These are phyloP conservation scores for Penicillium egyptiacum DNA, from an alignment of 495 filamentous ascomycete species.

Conservation along the genomic window DNA sequence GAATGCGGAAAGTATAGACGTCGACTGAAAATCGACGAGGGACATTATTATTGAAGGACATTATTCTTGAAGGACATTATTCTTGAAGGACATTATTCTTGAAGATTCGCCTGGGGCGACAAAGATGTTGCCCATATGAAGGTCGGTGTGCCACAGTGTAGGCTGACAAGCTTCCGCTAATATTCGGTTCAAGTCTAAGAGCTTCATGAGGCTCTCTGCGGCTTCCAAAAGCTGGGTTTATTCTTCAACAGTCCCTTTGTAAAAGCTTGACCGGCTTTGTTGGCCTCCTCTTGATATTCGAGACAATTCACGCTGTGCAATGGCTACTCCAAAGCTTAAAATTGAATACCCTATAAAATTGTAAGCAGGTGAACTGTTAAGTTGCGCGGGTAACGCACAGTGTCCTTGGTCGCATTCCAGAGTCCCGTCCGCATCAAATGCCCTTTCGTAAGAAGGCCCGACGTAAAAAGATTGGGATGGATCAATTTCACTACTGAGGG, in stretches of 20 bases:
- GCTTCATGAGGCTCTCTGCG: too few species aligned
- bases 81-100: background rate
- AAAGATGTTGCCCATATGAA: constrained; percentile 42
- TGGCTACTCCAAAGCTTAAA: too few species aligned
- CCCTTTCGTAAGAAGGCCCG: too few species aligned
- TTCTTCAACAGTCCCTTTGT: constrained; percentile 1
- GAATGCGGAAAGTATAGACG: constrained; percentile 14
- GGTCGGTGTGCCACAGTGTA: constrained; percentile 41
- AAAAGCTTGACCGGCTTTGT: too few species aligned
- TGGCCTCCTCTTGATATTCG: too few species aligned
- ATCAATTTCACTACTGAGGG: too few species aligned
- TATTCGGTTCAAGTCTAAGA: background rate
- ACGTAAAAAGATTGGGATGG: too few species aligned
- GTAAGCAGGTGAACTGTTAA: constrained; percentile 8
- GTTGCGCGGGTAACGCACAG: constrained; percentile 21
- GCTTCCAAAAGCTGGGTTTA: too few species aligned
- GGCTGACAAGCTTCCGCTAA: constrained; percentile 22
- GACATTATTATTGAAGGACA: background rate
- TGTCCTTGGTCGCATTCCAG: constrained; percentile 5
- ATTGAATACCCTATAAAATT: background rate
- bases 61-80: too few species aligned
- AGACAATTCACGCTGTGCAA: too few species aligned
- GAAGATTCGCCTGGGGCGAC: constrained; percentile 8
- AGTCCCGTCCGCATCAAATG: too few species aligned
- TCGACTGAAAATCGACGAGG: too few species aligned